A percentile compares a stretch with the other conserved stretches of the same genome.
phyloP scores from a whole-genome alignment of 352 stramenopile genomes.

The Blastocystis sp. region DNA sequence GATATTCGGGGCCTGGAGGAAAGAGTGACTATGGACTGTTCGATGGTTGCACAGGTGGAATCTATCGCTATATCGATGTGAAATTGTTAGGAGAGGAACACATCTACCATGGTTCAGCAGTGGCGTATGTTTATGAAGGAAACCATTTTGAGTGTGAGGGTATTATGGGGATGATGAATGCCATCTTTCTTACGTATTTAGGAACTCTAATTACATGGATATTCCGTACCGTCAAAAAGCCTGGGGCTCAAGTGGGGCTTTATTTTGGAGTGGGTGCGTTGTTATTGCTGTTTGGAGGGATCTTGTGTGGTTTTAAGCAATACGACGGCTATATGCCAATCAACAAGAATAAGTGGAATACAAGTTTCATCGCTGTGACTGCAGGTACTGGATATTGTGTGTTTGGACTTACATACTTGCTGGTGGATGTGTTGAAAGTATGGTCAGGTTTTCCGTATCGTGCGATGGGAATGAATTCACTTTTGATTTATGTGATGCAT shows the following conservation, averaged over 20 bases:
- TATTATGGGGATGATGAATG: slow-evolving; percentile 48
- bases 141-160: slow-evolving; percentile 55
- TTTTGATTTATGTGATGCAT: slow-evolving; percentile 56
- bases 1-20: slow-evolving; percentile 43
- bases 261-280: neutral
- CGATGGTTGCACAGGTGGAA: slow-evolving; percentile 33
- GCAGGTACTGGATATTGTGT: neutral
- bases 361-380: slow-evolving; percentile 31
- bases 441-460: slow-evolving; percentile 39
- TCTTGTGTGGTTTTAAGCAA: slow-evolving; percentile 58
- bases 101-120: slow-evolving; percentile 39
- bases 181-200: slow-evolving; percentile 23
- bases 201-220: neutral
- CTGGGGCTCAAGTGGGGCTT: neutral
- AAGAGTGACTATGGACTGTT: slow-evolving; percentile 6
- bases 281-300: neutral
- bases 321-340: slow-evolving; percentile 61
- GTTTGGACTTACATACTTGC: slow-evolving; percentile 42
- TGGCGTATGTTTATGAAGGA: slow-evolving; percentile 15
- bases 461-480: slow-evolving; percentile 52
- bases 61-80: slow-evolving; percentile 55
- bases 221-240: neutral
- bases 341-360: slow-evolving; percentile 62
- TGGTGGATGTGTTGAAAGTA: slow-evolving; percentile 56
- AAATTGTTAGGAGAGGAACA: slow-evolving; percentile 43